These are phyloP conservation scores for Groenewaldozyma tartarivorans DNA, from an alignment of 805 yeast species.

Conservation along the genomic window DNA sequence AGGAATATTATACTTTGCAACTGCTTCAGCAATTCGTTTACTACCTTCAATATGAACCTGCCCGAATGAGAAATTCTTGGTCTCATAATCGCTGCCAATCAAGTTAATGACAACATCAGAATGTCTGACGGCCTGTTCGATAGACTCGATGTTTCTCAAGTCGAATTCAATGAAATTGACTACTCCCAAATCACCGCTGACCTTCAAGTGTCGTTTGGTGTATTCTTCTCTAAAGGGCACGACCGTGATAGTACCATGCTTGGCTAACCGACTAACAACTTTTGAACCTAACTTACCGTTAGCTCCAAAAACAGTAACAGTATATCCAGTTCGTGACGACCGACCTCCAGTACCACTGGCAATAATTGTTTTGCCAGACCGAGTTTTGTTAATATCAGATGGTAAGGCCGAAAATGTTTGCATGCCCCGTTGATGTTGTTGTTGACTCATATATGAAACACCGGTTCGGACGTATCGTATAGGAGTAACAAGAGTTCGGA, in stretches of 20 bases:
- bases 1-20: constrained; percentile 59
- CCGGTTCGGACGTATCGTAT: not conserved
- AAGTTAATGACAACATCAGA: constrained; percentile 77
- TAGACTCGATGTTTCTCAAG: constrained; percentile 63
- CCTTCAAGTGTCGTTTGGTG: constrained; percentile 68
- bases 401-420: constrained; percentile 31
- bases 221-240: constrained; percentile 77
- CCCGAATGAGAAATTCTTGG: constrained; percentile 74
- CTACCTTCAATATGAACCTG: constrained; percentile 77
- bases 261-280: constrained; percentile 61
- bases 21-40: constrained; percentile 65
- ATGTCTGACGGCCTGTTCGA: constrained; percentile 67
- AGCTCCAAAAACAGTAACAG: constrained; percentile 83
- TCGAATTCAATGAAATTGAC: constrained; percentile 78
- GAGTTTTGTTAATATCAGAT: constrained; percentile 54
- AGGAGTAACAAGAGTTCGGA: not conserved
- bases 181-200: constrained; percentile 80
- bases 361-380: constrained; percentile 62
- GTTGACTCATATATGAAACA: not conserved
- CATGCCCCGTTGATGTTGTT: constrained; percentile 11
- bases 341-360: constrained; percentile 69
- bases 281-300: constrained; percentile 72
- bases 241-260: constrained; percentile 69
- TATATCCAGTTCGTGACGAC: constrained; percentile 78
- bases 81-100: constrained; percentile 64